These are phyloP conservation scores for Pholiota conissans DNA, from an alignment of 768 basidiomycete genomes.

Conservation along the genomic window DNA sequence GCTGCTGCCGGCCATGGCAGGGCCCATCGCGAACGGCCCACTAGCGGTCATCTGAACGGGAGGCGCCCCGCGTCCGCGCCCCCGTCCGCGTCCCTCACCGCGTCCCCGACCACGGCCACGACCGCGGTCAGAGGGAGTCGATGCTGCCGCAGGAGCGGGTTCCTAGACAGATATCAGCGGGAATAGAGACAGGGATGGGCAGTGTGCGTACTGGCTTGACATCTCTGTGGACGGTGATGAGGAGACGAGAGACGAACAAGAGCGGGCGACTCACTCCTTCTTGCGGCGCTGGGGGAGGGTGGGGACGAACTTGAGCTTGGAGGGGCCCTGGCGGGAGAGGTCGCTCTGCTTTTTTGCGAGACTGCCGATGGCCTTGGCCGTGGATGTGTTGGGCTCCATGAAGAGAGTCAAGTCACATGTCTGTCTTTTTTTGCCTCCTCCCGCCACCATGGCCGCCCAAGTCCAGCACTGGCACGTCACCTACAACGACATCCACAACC, in stretches of 20 bases:
- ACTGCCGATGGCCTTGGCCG: conserved; percentile 67
- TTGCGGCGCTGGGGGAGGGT: conserved; percentile 74
- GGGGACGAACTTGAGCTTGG: conserved; percentile 80
- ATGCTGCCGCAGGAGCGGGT: conserved; percentile 32
- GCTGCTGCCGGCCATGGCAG: conserved; percentile 61
- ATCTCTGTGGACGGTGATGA: conserved; percentile 42
- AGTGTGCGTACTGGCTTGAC: conserved; percentile 55
- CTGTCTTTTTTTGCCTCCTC: conserved; percentile 1
- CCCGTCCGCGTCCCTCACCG: conserved; percentile 51
- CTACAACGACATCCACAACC: conserved; percentile 92
- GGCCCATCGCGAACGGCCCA: conserved; percentile 87
- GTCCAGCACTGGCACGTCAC: conserved; percentile 70
- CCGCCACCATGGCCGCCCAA: conserved; percentile 35
- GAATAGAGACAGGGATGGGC: background rate
- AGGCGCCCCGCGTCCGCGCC: conserved; percentile 52
- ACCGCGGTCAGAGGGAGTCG: conserved; percentile 32
- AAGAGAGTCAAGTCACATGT: conserved; percentile 17
- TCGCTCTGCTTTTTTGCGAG: conserved; percentile 72
- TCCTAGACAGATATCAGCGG: conserved; percentile 41
- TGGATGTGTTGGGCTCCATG: background rate
- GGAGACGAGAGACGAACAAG: conserved; percentile 2
- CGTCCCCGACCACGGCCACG: conserved; percentile 49
- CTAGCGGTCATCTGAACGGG: conserved; percentile 81
- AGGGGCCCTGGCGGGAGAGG: conserved; percentile 71
- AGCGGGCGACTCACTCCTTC: conserved; percentile 56